phyloP scores from a whole-genome alignment of 1,284 basidiomycete species.

The Fomitopsis pinicola region DNA sequence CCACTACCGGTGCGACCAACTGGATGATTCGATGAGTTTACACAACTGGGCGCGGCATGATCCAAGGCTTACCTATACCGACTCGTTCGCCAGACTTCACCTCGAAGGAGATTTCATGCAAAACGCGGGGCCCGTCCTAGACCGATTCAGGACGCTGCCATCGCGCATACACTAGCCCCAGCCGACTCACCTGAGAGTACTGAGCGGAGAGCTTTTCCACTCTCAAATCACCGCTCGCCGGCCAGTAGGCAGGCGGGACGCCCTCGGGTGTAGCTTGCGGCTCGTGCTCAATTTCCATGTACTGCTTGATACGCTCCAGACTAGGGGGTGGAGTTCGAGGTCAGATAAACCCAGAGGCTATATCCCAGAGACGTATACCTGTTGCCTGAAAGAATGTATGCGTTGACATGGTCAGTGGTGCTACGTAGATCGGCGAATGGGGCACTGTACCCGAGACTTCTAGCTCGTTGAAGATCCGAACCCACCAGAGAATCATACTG shows the following conservation, averaged over 20 bases:
- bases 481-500: conserved; percentile 47
- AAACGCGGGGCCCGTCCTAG: conserved; percentile 37
- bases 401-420: neutral
- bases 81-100: conserved; percentile 49
- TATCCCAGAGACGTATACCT: neutral
- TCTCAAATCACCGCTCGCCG: conserved; percentile 61
- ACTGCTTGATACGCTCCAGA: conserved; percentile 2
- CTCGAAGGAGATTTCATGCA: conserved; percentile 43
- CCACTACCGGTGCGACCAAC: conserved; percentile 73
- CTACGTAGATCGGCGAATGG: neutral
- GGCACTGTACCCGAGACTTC: conserved; percentile 46
- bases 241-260: conserved; percentile 74
- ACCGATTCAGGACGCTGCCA: neutral
- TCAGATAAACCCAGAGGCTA: neutral
- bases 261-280: conserved; percentile 32
- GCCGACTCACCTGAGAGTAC: conserved; percentile 39
- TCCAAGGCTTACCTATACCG: conserved; percentile 34
- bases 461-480: conserved; percentile 50
- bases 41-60: neutral
- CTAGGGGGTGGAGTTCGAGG: neutral
- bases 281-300: conserved; percentile 4
- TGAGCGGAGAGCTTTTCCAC: conserved; percentile 58
- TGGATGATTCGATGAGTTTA: neutral
- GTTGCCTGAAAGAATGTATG: neutral
- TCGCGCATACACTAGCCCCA: neutral